phyloP scores from a whole-genome alignment of 768 basidiomycete genomes.

The Kwoniella heveanensis region DNA sequence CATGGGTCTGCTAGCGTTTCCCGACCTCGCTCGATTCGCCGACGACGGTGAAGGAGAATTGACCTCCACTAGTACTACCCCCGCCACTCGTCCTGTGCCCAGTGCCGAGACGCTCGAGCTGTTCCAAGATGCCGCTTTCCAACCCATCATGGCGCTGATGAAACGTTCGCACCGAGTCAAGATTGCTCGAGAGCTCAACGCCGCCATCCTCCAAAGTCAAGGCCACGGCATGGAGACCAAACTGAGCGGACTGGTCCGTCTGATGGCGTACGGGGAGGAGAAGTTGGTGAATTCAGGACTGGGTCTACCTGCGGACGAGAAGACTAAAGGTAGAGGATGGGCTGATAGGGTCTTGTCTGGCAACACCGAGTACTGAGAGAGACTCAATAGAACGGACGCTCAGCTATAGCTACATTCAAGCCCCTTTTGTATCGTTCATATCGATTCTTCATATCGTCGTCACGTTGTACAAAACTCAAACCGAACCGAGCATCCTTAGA shows the following conservation, averaged over 20 bases:
- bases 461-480: no score
- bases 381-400: constrained; percentile 48
- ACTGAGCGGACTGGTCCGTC: constrained; percentile 74
- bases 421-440: no score
- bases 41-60: constrained; percentile 40
- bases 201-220: constrained; percentile 86
- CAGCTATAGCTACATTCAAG: no score
- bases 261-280: constrained; percentile 85
- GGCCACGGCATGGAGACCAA: constrained; percentile 93
- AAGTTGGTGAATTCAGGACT: constrained; percentile 64
- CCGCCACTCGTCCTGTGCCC: constrained; percentile 10
- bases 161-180: constrained; percentile 84
- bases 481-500: no score
- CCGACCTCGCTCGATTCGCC: constrained; percentile 53
- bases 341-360: constrained; percentile 53
- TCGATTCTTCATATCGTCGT: no score
- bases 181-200: constrained; percentile 95
- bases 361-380: constrained; percentile 53
- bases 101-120: constrained; percentile 26
- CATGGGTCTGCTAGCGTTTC: constrained; percentile 77
- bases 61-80: constrained; percentile 16
- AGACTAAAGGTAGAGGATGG: constrained; percentile 38
- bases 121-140: constrained; percentile 58
- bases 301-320: constrained; percentile 31
- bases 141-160: constrained; percentile 74